Base-by-base conservation (phyloP, 345 rosid genomes). In the Bruguiera parviflora region DNA sequence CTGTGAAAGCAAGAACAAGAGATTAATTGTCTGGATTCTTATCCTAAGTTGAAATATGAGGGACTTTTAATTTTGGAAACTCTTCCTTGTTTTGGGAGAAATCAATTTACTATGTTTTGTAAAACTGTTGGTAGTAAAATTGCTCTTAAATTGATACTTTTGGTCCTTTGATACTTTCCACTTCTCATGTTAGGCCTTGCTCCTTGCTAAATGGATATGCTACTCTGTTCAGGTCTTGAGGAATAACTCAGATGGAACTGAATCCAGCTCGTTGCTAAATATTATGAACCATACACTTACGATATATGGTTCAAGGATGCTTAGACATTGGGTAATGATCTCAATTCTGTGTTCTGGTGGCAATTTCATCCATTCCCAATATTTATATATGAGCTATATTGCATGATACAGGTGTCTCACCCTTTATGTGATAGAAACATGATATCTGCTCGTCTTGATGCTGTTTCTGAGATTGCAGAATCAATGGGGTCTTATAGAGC, bases 401-500 rank as follows among this genome's bases (percentile, higher is more conserved):
- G 75, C 53, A 8, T 72, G 67, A 64, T 64, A 69, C 87, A 94
- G 98, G 96, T 94, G 80, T 82, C 84, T 81, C 97, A 91, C 78
- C 98, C 98, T 70, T 84, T 94, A 73, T 84, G 95, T 75, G 87
- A 87, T 73, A 83, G 82, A 85, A 85, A 83, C 81, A 78, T 87
- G 90, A 94, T 94, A 74, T 79, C 74, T 68, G 86, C 95, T 84
- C 98, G 98, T 73, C 98, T 91, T 74, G 95, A 88, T 84, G 97
- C 96, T 81, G 98, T 94, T 83, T 89, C 95, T 77, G 98, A 94
- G 87, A 92, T 91, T 75, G 81, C 85, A 75, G 91, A 85, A 69
- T 85, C 86, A 75, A 86, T 91, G 92, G 85, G 95, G 31, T 85
- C 87, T 63, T 72, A 64, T 69, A 89, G 75, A 80, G 80, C 75